phyloP scores from a whole-genome alignment of 495 filamentous ascomycete genomes.

The Xylaria venustula region DNA sequence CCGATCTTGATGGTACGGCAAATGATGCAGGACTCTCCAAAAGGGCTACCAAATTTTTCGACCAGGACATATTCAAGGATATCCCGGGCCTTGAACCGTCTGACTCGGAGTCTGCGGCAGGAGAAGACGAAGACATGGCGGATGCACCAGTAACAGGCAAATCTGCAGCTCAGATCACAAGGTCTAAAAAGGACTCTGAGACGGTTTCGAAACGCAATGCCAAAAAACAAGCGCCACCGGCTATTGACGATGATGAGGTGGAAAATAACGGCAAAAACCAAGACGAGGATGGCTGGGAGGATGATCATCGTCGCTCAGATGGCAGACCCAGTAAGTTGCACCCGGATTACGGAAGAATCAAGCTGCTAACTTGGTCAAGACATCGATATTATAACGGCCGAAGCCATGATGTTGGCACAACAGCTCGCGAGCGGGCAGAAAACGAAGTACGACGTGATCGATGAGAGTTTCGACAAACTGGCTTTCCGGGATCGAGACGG shows the following conservation, averaged over 20 bases:
- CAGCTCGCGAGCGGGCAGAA: conserved; percentile 83
- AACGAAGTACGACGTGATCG: conserved; percentile 70
- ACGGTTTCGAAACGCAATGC: conserved; percentile 24
- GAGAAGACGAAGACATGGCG: conserved; percentile 50
- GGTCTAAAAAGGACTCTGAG: conserved; percentile 11
- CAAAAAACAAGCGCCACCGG: conserved; percentile 25
- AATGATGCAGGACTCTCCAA: conserved; percentile 65
- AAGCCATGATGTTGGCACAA: conserved; percentile 98
- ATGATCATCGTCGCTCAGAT: conserved; percentile 61
- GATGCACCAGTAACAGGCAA: conserved; percentile 16
- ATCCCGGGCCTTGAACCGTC: conserved; percentile 59
- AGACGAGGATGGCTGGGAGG: conserved; percentile 64
- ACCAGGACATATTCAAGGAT: conserved; percentile 89
- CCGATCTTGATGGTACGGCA: conserved; percentile 49
- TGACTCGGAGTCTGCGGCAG: conserved; percentile 44
- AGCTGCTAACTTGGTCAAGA: conserved; percentile 54
- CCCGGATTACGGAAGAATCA: background rate
- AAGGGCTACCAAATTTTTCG: conserved; percentile 84
- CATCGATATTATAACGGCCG: conserved; percentile 97
- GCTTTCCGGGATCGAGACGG: conserved; percentile 89
- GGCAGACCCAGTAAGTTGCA: conserved; percentile 62
- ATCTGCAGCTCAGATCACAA: conserved; percentile 6
- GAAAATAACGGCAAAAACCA: conserved; percentile 40
- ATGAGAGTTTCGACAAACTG: conserved; percentile 91
- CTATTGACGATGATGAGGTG: conserved; percentile 48